Conservation (phyloP, 805 yeast species). For the Debaryomyces tyrocola region DNA sequence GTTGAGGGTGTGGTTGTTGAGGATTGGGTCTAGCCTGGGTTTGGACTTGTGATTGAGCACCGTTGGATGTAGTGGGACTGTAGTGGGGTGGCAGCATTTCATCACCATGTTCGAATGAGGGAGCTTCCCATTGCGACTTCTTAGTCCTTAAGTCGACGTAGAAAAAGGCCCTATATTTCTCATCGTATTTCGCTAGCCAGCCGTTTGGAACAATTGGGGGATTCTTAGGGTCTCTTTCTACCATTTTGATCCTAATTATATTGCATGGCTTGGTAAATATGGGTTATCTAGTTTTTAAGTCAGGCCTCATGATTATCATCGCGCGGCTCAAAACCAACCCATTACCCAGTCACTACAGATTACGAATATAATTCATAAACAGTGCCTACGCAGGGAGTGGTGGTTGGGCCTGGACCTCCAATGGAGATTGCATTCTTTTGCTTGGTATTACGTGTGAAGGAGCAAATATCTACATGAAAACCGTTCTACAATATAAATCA, state of each 20-base stretch:
- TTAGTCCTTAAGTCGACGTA: constrained; percentile 77
- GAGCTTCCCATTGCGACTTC: constrained; percentile 90
- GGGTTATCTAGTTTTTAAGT: too few relatives aligned
- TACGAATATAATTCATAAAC: too few relatives aligned
- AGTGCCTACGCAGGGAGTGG: too few relatives aligned
- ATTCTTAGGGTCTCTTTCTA: constrained; percentile 21
- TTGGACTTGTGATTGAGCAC: neutral
- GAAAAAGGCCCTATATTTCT: constrained; percentile 69
- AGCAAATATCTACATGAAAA: too few relatives aligned
- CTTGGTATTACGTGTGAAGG: too few relatives aligned
- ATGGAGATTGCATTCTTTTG: too few relatives aligned
- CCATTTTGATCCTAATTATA: neutral
- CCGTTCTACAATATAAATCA: too few relatives aligned
- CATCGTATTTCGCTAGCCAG: constrained; percentile 75
- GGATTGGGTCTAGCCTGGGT: neutral
- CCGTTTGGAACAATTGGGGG: constrained; percentile 63
- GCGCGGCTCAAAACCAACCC: too few relatives aligned
- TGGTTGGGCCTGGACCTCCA: too few relatives aligned
- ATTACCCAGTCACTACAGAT: too few relatives aligned
- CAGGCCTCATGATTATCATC: too few relatives aligned
- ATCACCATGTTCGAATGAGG: constrained; percentile 34
- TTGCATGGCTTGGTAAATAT: too few relatives aligned
- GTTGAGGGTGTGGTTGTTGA: constrained; percentile 11
- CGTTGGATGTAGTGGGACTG: constrained; percentile 14
- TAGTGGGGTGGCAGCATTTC: constrained; percentile 44